Conservation (phyloP, 306 rosid genomes). For the Corylus americana region DNA sequence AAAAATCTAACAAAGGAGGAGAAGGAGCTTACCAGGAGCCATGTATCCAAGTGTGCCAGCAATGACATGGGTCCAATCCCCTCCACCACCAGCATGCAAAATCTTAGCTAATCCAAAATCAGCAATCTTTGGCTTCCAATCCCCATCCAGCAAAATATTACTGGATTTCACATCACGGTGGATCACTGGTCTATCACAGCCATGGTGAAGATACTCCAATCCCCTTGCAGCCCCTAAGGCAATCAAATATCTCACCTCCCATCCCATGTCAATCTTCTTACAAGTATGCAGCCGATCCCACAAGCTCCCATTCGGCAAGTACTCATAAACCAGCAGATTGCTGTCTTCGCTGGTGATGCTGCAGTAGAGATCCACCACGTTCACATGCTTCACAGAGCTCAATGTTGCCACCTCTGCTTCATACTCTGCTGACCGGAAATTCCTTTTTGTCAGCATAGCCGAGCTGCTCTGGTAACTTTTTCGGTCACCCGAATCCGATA, state of each 20-base stretch:
- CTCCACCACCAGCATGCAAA: conserved; percentile 58
- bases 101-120: conserved; percentile 92
- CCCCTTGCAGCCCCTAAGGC: conserved; percentile 91
- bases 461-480: conserved; percentile 49
- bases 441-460: conserved; percentile 50
- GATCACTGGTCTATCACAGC: conserved; percentile 69
- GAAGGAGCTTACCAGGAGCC: conserved; percentile 69
- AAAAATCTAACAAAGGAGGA: not conserved
- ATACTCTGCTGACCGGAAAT: conserved; percentile 47
- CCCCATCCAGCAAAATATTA: conserved; percentile 73
- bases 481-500: conserved; percentile 38
- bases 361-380: conserved; percentile 87
- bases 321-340: conserved; percentile 82
- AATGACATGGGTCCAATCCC: conserved; percentile 66
- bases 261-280: conserved; percentile 55
- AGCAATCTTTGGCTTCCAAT: conserved; percentile 87
- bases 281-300: conserved; percentile 75
- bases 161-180: conserved; percentile 92
- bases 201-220: conserved; percentile 85
- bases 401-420: conserved; percentile 85
- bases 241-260: conserved; percentile 79
- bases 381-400: conserved; percentile 85
- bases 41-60: conserved; percentile 88
- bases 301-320: conserved; percentile 82
- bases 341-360: conserved; percentile 92